Conservation (phyloP, 2,329 filamentous ascomycete species). For the Pyrenophora graminea region DNA sequence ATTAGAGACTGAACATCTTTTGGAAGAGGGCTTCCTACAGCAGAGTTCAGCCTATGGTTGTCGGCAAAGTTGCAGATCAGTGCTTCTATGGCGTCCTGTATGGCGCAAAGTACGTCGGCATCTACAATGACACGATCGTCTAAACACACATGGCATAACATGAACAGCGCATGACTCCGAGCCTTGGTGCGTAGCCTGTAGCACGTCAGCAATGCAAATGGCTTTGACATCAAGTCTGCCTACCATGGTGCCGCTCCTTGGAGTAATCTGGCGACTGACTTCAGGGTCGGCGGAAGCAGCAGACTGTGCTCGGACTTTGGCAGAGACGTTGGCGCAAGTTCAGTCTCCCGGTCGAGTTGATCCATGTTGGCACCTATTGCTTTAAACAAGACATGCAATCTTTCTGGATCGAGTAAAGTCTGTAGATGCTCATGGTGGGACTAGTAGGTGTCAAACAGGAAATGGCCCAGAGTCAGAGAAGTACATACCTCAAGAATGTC, state of each 20-base stretch:
- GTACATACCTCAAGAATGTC: slow-evolving; percentile 34
- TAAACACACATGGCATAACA: slow-evolving; percentile 38
- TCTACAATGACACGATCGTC: slow-evolving; percentile 38
- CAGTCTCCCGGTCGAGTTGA: slow-evolving; percentile 1
- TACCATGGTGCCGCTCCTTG: slow-evolving; percentile 33
- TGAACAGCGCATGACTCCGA: slow-evolving; percentile 27
- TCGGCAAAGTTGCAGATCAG: slow-evolving; percentile 35
- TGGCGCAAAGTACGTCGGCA: slow-evolving; percentile 16
- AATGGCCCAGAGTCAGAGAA: background rate
- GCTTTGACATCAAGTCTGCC: background rate
- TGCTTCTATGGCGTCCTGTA: slow-evolving; percentile 42
- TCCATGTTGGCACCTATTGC: slow-evolving; percentile 57
- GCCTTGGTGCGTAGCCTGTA: slow-evolving; percentile 28
- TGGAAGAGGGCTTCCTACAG: slow-evolving; percentile 25
- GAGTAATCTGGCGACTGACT: slow-evolving; percentile 29
- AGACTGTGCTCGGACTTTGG: slow-evolving; percentile 12
- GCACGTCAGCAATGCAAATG: slow-evolving; percentile 6
- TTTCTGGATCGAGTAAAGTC: slow-evolving; percentile 44
- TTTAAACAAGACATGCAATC: slow-evolving; percentile 59
- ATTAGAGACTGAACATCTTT: slow-evolving; percentile 28
- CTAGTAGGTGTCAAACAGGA: slow-evolving; percentile 15
- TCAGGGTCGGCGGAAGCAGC: slow-evolving; percentile 28
- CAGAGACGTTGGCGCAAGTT: slow-evolving; percentile 13
- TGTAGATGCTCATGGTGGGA: slow-evolving; percentile 34
- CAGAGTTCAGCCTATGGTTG: slow-evolving; percentile 24